Percentiles rank a stretch among this genome's conserved stretches.
These are phyloP conservation scores for Neurospora pannonica DNA, from an alignment of 495 filamentous ascomycete genomes.

Conservation along the genomic window DNA sequence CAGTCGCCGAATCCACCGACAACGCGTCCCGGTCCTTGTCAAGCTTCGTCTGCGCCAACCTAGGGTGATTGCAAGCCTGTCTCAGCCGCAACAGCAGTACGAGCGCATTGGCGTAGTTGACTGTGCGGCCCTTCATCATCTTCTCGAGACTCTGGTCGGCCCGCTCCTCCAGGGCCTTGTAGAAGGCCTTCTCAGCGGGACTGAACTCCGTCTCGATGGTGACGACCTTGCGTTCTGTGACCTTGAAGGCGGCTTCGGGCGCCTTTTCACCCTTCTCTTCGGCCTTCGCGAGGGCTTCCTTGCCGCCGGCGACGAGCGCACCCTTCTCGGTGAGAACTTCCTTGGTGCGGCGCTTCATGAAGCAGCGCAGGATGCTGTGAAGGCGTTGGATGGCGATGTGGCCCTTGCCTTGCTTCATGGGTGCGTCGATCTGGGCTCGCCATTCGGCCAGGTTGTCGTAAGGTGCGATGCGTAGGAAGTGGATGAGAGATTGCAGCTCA, in stretches of 20 bases:
- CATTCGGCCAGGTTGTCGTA: conserved; percentile 74
- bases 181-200: conserved; percentile 71
- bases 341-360: conserved; percentile 96
- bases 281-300: conserved; percentile 38
- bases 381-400: conserved; percentile 82
- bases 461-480: conserved; percentile 85
- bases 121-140: conserved; percentile 58
- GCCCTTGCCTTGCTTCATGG: conserved; percentile 77
- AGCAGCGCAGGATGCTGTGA: conserved; percentile 72
- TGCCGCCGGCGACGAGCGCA: conserved; percentile 61
- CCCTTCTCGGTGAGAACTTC: conserved; percentile 82
- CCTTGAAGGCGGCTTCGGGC: conserved; percentile 59
- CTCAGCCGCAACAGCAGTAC: conserved; percentile 79
- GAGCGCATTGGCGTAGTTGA: conserved; percentile 58
- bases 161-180: conserved; percentile 69
- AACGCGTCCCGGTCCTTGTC: conserved; percentile 82
- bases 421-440: conserved; percentile 78
- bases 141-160: conserved; percentile 76
- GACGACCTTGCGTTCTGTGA: conserved; percentile 79
- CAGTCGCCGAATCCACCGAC: conserved; percentile 43
- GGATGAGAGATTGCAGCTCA: conserved; percentile 85
- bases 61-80: conserved; percentile 90
- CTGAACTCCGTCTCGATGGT: conserved; percentile 72
- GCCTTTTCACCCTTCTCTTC: conserved; percentile 35
- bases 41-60: conserved; percentile 73